phyloP scores from a whole-genome alignment of 805 yeast genomes.

The Pichia pseudocactophila region DNA sequence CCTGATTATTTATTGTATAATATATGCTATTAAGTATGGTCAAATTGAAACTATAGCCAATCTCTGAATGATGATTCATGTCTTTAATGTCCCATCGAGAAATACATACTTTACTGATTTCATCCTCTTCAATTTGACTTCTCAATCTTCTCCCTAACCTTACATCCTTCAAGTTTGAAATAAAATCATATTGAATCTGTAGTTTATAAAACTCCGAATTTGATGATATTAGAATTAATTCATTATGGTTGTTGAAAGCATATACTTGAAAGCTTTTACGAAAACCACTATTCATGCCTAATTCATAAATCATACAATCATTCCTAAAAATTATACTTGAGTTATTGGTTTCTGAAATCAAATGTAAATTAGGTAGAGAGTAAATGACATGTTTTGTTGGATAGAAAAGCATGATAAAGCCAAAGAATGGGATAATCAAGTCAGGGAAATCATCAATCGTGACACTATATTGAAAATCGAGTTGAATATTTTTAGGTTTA shows the following conservation, averaged over 20 bases:
- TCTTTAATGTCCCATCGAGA: conserved; percentile 1
- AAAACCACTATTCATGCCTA: conserved; percentile 5
- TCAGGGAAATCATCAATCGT: conserved; percentile 13
- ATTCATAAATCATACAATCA: conserved; percentile 1
- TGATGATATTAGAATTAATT: not conserved
- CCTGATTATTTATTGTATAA: too few relatives aligned
- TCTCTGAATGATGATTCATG: not conserved
- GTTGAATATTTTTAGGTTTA: conserved; percentile 1
- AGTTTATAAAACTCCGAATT: not conserved
- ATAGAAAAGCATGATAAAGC: conserved; percentile 15
- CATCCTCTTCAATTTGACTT: not conserved
- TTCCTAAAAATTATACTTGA: not conserved
- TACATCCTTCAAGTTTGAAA: not conserved
- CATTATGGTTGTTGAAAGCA: not conserved
- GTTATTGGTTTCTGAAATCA: not conserved
- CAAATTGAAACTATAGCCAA: not conserved
- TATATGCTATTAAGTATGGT: too few relatives aligned
- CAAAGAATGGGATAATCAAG: conserved; percentile 11
- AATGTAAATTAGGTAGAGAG: conserved; percentile 9
- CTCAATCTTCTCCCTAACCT: not conserved
- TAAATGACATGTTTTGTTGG: conserved; percentile 14
- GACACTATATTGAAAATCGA: conserved; percentile 7
- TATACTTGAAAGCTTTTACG: conserved; percentile 2
- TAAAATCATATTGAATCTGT: conserved; percentile 1
- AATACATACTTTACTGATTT: not conserved